Base-by-base conservation (phyloP, 441 rosid genomes). In the Jatropha podagrica region DNA sequence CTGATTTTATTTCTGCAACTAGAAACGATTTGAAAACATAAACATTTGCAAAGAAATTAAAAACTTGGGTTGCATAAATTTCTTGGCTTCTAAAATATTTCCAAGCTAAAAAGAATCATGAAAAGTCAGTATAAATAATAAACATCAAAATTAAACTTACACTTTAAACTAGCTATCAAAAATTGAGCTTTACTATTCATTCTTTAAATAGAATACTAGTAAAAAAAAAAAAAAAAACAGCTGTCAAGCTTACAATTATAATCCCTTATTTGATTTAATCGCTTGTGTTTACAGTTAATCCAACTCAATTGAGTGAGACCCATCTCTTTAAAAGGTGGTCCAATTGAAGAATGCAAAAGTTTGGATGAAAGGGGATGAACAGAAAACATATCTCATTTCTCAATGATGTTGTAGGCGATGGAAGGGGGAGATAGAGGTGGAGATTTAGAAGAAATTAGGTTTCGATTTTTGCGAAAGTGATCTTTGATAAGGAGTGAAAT, bases 211-310 rank as follows among this genome's bases (percentile, higher is more conserved):
- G 78, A 61, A 73, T 85, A 27, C 90, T 86, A 72, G 93, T 87
- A 96, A 91, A 80, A 95, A 95, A 2, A 90, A 91, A n/a, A 87
- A 81, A 95, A 95, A 2, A 90, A 91, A n/a, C 87, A 81, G 77
- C 81, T 86, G 76, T 95, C 96, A 1, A 96, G 99, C 72, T 54
- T 74, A 55, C 94, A 89, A 32, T 86, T 87, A 71, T 91, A 95
- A 54, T 95, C 99, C 82, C 93, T 98, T 97, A 93, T 93, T 0
- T 96, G 91, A 51, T 93, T 90, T 69, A 95, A 93, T 32, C 10
- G 93, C 88, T 80, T 88, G 94, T 18, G 91, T 89, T 2, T 3
- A 85, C 86, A 13, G 91, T 82, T 77, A 95, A 59, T 46, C 98
- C 99, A 17, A 96, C 96, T 81, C 0, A 32, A 93, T 23, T 78